Evolutionary conservation across 305 asterid genomes (phyloP).

Genomic region (Solanum chacoense): DNA sequence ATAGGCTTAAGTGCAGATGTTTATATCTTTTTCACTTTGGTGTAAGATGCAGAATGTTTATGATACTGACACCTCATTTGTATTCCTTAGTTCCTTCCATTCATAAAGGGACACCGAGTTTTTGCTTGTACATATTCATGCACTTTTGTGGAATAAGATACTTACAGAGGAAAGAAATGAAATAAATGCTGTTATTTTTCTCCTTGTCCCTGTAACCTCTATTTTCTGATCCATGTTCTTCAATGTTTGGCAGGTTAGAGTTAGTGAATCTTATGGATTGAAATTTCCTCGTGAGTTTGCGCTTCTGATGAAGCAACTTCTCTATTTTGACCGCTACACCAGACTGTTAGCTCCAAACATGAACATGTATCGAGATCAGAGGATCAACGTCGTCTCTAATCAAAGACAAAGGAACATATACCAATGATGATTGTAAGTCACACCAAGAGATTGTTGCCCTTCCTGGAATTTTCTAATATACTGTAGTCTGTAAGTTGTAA

Average conservation of each 20-base stretch:
- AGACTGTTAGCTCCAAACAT: conserved; percentile 83
- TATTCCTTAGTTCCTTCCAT: not conserved
- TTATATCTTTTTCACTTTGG: not conserved
- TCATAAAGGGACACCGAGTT: not conserved
- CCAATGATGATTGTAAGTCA: conserved; percentile 11
- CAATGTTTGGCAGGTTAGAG: conserved; percentile 51
- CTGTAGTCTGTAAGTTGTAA: not conserved
- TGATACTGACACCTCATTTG: not conserved
- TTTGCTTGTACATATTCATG: not conserved
- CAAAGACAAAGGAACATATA: conserved; percentile 29
- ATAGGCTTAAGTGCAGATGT: not conserved
- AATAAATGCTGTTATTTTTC: not conserved
- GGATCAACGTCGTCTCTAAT: conserved; percentile 59
- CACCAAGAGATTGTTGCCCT: not conserved
- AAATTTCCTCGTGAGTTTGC: conserved; percentile 96
- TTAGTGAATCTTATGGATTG: conserved; percentile 92
- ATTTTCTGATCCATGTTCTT: conserved; percentile 3
- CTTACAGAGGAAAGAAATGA: not conserved
- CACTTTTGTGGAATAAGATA: not conserved
- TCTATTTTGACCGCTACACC: conserved; percentile 90
- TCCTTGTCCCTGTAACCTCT: not conserved
- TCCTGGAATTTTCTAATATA: not conserved
- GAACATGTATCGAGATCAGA: conserved; percentile 93
- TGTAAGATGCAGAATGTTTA: not conserved
- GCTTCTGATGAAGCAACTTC: conserved; percentile 90